Evolutionary conservation across 306 rosid species (phyloP), one percentile per base, ranked within the genome.

Genomic region (Vigna angularis): DNA sequence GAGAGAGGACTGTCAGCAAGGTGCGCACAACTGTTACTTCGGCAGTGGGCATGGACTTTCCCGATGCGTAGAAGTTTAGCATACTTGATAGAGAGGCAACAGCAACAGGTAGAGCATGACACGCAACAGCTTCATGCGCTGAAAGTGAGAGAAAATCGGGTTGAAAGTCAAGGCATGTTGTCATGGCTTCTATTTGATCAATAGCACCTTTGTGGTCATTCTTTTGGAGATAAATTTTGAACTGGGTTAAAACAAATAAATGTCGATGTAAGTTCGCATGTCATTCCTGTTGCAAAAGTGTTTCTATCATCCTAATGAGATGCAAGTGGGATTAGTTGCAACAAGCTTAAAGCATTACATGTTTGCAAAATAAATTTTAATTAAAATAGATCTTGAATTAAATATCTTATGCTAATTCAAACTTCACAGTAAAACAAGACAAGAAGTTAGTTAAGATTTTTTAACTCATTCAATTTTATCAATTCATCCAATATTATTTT

Each of bases 81-180:
- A 91, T 86, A 75, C 72, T 86, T 30, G 93, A 89, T 57, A 95
- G 79, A 73, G 97, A 84, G 44, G 96, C 84, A 80, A 89, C 90
- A 57, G 98, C 97, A 66, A 95, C 92, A 73, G 96, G 80, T 82
- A 85, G 81, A 86, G 90, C 93, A 68, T 62, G 92, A 88, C 93
- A 92, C 59, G 98, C 98, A 86, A 95, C 89, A 81, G 98, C 98
- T 89, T 95, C 98, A 71, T 95, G 98, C 51, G 98, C 97, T 65
- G 98, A 87, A 74, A 92, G 98, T 72, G 97, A 91, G 80, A 95
- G 89, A 75, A 88, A 95, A 67, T 92, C 97, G 30, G 96, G 93
- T 28, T 85, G 86, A 84, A 95, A 95, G 85, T 92, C 97, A 51
- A 89, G 89, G 92, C 97, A 89, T 7, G 91, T 63, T 28, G 88